phyloP scores from a whole-genome alignment of 2,329 filamentous ascomycete species.

The Ambrosiella xylebori region DNA sequence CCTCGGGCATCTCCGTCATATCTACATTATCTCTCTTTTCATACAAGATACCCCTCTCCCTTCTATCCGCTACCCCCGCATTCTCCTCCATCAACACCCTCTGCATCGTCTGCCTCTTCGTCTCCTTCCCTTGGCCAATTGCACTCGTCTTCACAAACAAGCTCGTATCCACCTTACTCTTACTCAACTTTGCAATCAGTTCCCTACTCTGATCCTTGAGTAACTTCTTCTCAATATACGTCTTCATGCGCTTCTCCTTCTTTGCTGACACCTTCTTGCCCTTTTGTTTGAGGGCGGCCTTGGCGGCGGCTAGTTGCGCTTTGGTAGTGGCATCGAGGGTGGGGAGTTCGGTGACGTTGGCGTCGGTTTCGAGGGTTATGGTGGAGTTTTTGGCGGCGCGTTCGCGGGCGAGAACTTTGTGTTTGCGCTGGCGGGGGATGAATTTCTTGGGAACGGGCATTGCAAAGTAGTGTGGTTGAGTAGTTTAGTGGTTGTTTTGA shows the following conservation, averaged over 20 bases:
- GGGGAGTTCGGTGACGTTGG: slow-evolving; percentile 23
- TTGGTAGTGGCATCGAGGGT: slow-evolving; percentile 23
- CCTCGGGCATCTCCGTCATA: slow-evolving; percentile 1
- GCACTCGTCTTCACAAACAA: slow-evolving; percentile 62
- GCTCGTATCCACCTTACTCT: slow-evolving; percentile 64
- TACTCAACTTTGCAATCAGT: slow-evolving; percentile 66
- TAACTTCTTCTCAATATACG: slow-evolving; percentile 73
- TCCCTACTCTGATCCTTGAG: slow-evolving; percentile 83
- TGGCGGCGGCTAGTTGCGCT: slow-evolving; percentile 35
- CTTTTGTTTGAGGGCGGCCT: slow-evolving; percentile 36
- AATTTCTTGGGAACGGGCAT: slow-evolving; percentile 23
- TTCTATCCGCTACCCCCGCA: slow-evolving; percentile 43
- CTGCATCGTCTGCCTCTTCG: slow-evolving; percentile 49
- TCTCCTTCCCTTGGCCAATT: slow-evolving; percentile 55
- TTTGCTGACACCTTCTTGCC: slow-evolving; percentile 43
- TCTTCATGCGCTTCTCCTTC: slow-evolving; percentile 49
- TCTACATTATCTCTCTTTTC: slow-evolving; percentile 18
- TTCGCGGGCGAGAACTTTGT: slow-evolving; percentile 49
- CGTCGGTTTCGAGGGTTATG: slow-evolving; percentile 17
- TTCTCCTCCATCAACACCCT: slow-evolving; percentile 46
- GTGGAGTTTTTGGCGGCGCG: slow-evolving; percentile 28
- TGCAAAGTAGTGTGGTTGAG: not conserved
- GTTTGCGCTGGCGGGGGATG: slow-evolving; percentile 48
- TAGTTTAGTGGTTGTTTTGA: not conserved
- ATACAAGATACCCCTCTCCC: slow-evolving; percentile 35